Evolutionary conservation across 352 stramenopile species (phyloP), one percentile per base, ranked within the genome.

Genomic region (Aphanomyces stellatus): DNA sequence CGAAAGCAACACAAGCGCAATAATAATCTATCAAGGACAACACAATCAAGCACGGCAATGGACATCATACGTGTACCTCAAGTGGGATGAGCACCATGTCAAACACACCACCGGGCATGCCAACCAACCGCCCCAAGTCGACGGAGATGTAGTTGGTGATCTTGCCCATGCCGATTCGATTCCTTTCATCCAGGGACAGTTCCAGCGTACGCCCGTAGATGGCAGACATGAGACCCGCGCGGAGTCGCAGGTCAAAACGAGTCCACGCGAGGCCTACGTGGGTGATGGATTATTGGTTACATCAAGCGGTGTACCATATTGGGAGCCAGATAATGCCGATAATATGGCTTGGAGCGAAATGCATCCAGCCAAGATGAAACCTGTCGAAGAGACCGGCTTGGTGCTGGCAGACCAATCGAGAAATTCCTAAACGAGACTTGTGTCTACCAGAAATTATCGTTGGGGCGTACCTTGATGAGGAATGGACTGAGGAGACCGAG

Each of bases 111-210:
- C 74, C 74, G 0, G 85, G 81, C 75, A 94, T 88, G 0, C 81
- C 76, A 30, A 92, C 74, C 7, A 94, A 74, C 3, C 81, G 76
- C 2, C 82, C 82, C 13, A 94, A 71, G 55, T 94, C 85, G n/a
- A 94, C 80, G 0, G 83, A 89, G 6, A 94, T 57, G 35, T 91
- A 62, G 51, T 92, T 94, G 1, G 83, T 86, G 69, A 94, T 87
- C 5, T 75, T 74, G 2, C 85, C 85, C 7, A 94, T 65, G 7
- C 75, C 79, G 48, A 75, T 75, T 11, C 63, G 51, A 6, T 67
- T 64, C 53, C 74, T 80, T 3, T 63, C 72, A 4, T 53, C 34
- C 2, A 74, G 56, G 13, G 72, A 84, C 6, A 88, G 67, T 13
- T 62, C 22, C 19, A 94, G 65, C 10, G 78, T 80, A 28, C 77